Evolutionary conservation across 495 filamentous ascomycete species (phyloP).

Genomic region (Lineolata rhizophorae): DNA sequence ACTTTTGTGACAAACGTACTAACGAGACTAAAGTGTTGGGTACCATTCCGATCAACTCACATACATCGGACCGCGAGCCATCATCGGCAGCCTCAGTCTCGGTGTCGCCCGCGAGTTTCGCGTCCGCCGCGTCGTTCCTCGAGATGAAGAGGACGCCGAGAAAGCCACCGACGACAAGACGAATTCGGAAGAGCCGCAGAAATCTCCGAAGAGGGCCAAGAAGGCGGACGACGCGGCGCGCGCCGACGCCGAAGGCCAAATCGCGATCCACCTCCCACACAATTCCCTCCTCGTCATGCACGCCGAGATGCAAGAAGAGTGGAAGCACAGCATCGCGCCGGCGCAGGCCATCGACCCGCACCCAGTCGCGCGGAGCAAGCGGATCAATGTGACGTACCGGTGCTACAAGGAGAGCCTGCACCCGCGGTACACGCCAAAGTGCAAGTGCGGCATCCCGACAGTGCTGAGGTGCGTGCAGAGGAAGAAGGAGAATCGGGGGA

Average conservation of each 20-base stretch:
- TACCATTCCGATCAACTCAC: conserved; percentile 86
- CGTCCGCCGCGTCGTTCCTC: conserved; percentile 47
- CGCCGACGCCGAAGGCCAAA: conserved; percentile 52
- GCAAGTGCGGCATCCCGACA: conserved; percentile 44
- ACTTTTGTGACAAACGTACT: too few relatives aligned
- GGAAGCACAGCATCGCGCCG: conserved; percentile 57
- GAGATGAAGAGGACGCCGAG: conserved; percentile 23
- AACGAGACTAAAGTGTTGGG: conserved; percentile 40
- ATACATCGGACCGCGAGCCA: conserved; percentile 68
- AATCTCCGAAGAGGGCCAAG: too few relatives aligned
- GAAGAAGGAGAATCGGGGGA: conserved; percentile 48
- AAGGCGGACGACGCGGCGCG: conserved; percentile 14
- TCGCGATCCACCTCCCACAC: conserved; percentile 79
- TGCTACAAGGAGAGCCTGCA: conserved; percentile 58
- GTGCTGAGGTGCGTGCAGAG: conserved; percentile 62
- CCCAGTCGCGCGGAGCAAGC: conserved; percentile 49
- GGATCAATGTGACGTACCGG: conserved; percentile 90
- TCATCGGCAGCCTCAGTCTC: conserved; percentile 77
- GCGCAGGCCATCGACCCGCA: conserved; percentile 59
- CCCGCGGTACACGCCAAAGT: conserved; percentile 42
- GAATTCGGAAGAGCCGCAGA: too few relatives aligned
- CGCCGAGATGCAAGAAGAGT: conserved; percentile 67
- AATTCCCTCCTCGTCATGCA: conserved; percentile 91
- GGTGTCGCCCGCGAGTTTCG: conserved; percentile 85
- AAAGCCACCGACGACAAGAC: conserved; percentile 12